Percentiles rank a stretch among this genome's conserved stretches.
Conservation (phyloP, 73 alveolate genomes). For the Paraurostyla sp. region DNA sequence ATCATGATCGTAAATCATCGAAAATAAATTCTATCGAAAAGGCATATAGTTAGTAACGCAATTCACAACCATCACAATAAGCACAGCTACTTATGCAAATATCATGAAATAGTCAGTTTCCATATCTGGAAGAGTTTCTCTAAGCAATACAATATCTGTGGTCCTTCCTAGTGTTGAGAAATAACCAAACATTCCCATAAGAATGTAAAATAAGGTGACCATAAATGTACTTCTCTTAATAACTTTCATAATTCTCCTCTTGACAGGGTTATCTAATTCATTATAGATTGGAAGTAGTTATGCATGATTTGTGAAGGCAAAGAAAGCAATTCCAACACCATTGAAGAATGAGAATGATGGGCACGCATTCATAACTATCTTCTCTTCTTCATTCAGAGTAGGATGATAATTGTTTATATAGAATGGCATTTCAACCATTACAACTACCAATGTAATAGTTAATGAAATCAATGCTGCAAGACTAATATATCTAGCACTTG, state of each 20-base stretch:
- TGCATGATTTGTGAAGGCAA: slow-evolving; percentile 43
- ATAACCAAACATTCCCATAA: slow-evolving; percentile 49
- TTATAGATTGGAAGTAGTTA: slow-evolving; percentile 21
- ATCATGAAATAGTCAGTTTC: slow-evolving; percentile 24
- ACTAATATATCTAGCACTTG: slow-evolving; percentile 20
- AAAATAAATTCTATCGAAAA: background rate
- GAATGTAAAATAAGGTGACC: background rate
- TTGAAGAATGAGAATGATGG: slow-evolving; percentile 23
- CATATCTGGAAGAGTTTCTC: slow-evolving; percentile 23
- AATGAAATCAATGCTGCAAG: background rate
- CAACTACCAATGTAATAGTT: slow-evolving; percentile 13
- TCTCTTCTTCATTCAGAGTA: slow-evolving; percentile 4
- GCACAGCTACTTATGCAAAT: slow-evolving; percentile 5
- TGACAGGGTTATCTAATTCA: slow-evolving; percentile 39
- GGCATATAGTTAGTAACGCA: slow-evolving; percentile 10
- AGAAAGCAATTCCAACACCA: slow-evolving; percentile 14
- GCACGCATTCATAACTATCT: slow-evolving; percentile 20
- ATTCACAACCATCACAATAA: slow-evolving; percentile 44
- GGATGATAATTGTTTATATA: background rate
- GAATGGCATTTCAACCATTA: slow-evolving; percentile 28
- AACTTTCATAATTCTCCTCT: slow-evolving; percentile 35
- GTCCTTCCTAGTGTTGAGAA: slow-evolving; percentile 43
- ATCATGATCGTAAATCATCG: slow-evolving; percentile 27
- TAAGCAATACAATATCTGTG: background rate
- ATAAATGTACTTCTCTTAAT: slow-evolving; percentile 3